A percentile compares a stretch with the other conserved stretches of the same genome.
phyloP scores from a whole-genome alignment of 495 filamentous ascomycete species.

The Annulohypoxylon nitens region DNA sequence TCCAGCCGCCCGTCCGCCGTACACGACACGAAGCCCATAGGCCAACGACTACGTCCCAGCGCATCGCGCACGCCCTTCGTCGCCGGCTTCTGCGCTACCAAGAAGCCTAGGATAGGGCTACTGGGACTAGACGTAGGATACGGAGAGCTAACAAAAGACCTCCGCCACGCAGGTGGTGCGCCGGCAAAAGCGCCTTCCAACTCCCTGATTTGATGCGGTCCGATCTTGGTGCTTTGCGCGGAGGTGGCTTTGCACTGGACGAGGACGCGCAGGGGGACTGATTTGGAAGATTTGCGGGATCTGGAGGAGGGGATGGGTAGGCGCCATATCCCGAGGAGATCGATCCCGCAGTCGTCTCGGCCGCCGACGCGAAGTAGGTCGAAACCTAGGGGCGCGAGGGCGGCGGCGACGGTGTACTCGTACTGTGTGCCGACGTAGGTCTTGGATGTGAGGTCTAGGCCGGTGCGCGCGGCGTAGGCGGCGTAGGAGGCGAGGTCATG shows the following conservation, averaged over 20 bases:
- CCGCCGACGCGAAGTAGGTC: constrained; percentile 79
- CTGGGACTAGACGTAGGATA: neutral
- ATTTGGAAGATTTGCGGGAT: constrained; percentile 45
- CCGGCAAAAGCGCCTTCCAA: constrained; percentile 83
- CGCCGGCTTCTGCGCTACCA: constrained; percentile 65
- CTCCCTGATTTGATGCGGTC: constrained; percentile 81
- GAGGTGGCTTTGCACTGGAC: constrained; percentile 80
- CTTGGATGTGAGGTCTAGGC: constrained; percentile 63
- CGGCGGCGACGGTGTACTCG: constrained; percentile 77
- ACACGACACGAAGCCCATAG: constrained; percentile 71
- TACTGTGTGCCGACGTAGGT: constrained; percentile 75
- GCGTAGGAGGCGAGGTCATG: constrained; percentile 78
- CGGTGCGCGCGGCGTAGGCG: constrained; percentile 72
- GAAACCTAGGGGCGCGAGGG: constrained; percentile 74
- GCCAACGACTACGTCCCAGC: constrained; percentile 72
- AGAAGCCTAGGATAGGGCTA: constrained; percentile 65
- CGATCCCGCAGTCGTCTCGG: constrained; percentile 81
- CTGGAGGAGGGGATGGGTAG: constrained; percentile 58
- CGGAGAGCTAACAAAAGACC: constrained; percentile 56
- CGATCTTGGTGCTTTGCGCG: constrained; percentile 62
- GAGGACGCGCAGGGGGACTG: constrained; percentile 69
- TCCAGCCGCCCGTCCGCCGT: constrained; percentile 62
- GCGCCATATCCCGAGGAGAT: constrained; percentile 85
- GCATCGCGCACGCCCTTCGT: constrained; percentile 73
- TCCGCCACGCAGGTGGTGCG: constrained; percentile 76